These are phyloP conservation scores for Avena atlantica DNA, from an alignment of 176 grass and related monocot genomes.

Conservation along the genomic window DNA sequence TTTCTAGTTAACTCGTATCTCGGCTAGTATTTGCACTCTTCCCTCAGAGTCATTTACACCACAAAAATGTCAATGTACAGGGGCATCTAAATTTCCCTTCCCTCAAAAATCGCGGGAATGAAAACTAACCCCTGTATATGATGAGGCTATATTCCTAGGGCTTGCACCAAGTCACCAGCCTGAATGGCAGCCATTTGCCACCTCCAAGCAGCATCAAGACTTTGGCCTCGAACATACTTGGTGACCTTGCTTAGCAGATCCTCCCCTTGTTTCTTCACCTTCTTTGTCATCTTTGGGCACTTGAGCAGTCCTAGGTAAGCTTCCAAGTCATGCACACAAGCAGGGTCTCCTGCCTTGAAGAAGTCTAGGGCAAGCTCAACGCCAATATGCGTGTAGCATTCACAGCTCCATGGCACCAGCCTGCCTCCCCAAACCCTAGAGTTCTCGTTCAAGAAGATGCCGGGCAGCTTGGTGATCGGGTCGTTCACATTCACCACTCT, in stretches of 20 bases:
- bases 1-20: not conserved
- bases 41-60: not conserved
- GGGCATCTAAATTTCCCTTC: constrained; percentile 32
- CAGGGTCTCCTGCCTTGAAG: constrained; percentile 72
- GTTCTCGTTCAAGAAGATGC: constrained; percentile 72
- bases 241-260: constrained; percentile 48
- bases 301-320: constrained; percentile 71
- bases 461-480: constrained; percentile 71
- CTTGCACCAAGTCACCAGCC: constrained; percentile 58
- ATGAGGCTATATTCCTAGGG: constrained; percentile 56
- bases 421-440: constrained; percentile 46
- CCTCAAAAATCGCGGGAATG: constrained; percentile 55
- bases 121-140: not conserved
- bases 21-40: not conserved
- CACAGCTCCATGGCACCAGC: constrained; percentile 65
- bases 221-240: constrained; percentile 49
- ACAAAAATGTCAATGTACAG: constrained; percentile 41
- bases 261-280: constrained; percentile 47
- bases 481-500: constrained; percentile 78
- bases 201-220: constrained; percentile 57
- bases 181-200: constrained; percentile 62
- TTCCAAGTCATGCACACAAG: constrained; percentile 77
- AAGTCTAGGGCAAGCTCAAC: constrained; percentile 72
- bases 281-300: constrained; percentile 52
- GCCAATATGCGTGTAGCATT: constrained; percentile 76